These are phyloP conservation scores for Fistulina hepatica DNA, from an alignment of 1,284 basidiomycete genomes.

Conservation along the genomic window DNA sequence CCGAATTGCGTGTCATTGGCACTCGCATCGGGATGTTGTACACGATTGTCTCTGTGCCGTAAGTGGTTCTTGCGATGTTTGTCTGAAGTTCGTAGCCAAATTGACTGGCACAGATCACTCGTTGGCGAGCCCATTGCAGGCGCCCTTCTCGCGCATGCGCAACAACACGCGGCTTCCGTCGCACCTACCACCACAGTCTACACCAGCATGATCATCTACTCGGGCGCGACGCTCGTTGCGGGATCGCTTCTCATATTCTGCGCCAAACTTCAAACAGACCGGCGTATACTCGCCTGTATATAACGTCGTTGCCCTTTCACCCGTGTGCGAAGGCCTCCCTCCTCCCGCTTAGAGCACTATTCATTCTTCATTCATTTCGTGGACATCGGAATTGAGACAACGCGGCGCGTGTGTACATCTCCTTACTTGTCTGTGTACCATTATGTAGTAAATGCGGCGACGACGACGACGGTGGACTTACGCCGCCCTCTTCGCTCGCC, in stretches of 20 bases:
- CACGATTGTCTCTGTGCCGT: constrained; percentile 54
- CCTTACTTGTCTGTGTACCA: too few species aligned
- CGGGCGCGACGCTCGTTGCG: constrained; percentile 42
- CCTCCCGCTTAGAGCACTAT: too few species aligned
- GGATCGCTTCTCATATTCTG: constrained; percentile 44
- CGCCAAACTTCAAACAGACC: constrained; percentile 35
- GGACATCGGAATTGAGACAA: too few species aligned
- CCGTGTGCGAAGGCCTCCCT: too few species aligned
- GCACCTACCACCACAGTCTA: too few species aligned
- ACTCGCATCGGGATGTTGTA: constrained; percentile 51
- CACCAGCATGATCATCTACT: constrained; percentile 42
- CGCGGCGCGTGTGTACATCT: too few species aligned
- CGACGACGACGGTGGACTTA: too few species aligned
- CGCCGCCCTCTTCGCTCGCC: too few species aligned
- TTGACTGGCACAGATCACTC: constrained; percentile 34
- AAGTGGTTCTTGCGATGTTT: constrained; percentile 23
- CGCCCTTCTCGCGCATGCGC: constrained; percentile 38
- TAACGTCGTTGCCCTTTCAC: too few species aligned
- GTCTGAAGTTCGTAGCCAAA: neutral
- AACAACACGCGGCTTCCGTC: constrained; percentile 30
- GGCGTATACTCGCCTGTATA: constrained; percentile 32
- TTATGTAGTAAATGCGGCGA: too few species aligned
- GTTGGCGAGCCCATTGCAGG: constrained; percentile 51
- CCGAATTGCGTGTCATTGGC: constrained; percentile 43
- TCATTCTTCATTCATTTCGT: too few species aligned